Conservation (phyloP, 140 eudicot species). For the Stevia rebaudiana region DNA sequence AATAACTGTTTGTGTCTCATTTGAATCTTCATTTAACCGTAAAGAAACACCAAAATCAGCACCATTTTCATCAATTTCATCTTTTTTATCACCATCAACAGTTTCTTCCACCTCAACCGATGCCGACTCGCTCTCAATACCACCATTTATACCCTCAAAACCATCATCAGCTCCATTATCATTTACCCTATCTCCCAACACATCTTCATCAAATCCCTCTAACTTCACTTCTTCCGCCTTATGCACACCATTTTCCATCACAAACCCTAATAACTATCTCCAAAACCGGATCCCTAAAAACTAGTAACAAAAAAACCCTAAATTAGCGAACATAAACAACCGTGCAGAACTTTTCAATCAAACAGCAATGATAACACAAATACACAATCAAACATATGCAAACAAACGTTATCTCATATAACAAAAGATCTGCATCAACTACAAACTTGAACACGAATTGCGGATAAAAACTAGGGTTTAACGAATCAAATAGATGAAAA, state of each 20-base stretch:
- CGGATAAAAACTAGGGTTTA: conserved; percentile 24
- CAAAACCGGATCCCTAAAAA: conserved; percentile 34
- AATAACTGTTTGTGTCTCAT: conserved; percentile 8
- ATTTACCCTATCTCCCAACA: no score
- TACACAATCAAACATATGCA: not conserved
- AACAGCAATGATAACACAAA: conserved; percentile 15
- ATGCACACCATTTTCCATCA: conserved; percentile 77
- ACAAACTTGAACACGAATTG: not conserved
- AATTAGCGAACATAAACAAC: conserved; percentile 18
- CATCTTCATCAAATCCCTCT: conserved; percentile 23
- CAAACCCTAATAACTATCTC: conserved; percentile 22
- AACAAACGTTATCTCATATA: no score
- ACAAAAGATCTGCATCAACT: no score
- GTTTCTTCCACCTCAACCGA: no score
- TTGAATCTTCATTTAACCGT: conserved; percentile 11
- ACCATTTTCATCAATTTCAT: conserved; percentile 23
- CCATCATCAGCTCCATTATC: conserved; percentile 38
- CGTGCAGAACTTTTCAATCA: not conserved
- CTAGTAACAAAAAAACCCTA: conserved; percentile 20
- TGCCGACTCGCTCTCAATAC: no score
- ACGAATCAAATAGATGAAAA: not conserved
- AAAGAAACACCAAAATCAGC: conserved; percentile 19
- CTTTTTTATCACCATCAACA: conserved; percentile 9
- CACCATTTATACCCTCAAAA: conserved; percentile 40
- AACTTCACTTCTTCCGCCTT: conserved; percentile 18